Evolutionary conservation across 2,329 filamentous ascomycete genomes (phyloP).

Genomic region (Venturia aucupariae): DNA sequence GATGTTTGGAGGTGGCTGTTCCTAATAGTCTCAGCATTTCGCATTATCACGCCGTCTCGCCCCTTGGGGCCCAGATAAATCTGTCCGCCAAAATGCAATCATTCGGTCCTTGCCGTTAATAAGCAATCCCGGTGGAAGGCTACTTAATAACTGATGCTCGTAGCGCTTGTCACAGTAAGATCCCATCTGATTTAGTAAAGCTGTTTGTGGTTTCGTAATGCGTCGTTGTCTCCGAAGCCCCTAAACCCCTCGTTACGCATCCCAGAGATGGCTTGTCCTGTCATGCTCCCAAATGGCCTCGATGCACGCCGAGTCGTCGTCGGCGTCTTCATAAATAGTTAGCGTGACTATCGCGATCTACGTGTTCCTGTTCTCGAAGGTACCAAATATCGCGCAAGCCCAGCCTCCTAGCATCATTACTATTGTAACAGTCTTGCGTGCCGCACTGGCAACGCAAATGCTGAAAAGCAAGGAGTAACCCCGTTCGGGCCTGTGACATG

Average conservation of each 20-base stretch:
- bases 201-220: conserved; percentile 3
- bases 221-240: neutral
- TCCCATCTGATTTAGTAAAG: neutral
- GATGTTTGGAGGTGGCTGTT: conserved; percentile 1
- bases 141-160: conserved; percentile 3
- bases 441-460: neutral
- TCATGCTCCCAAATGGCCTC: neutral
- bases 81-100: neutral
- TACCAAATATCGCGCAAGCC: neutral
- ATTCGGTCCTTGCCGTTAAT: neutral
- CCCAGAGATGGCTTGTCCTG: neutral
- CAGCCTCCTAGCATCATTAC: neutral
- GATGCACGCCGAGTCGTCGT: conserved; percentile 5
- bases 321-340: neutral
- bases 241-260: neutral
- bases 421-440: neutral
- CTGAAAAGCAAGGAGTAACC: neutral
- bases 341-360: neutral
- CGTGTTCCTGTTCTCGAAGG: neutral
- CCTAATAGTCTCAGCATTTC: conserved; percentile 3
- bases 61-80: conserved; percentile 1
- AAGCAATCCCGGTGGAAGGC: neutral
- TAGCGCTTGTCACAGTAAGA: neutral
- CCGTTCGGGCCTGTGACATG: neutral
- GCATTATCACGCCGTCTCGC: conserved; percentile 4